Conservation (phyloP, 495 filamentous ascomycete species). For the Aspergillus homomorphus region DNA sequence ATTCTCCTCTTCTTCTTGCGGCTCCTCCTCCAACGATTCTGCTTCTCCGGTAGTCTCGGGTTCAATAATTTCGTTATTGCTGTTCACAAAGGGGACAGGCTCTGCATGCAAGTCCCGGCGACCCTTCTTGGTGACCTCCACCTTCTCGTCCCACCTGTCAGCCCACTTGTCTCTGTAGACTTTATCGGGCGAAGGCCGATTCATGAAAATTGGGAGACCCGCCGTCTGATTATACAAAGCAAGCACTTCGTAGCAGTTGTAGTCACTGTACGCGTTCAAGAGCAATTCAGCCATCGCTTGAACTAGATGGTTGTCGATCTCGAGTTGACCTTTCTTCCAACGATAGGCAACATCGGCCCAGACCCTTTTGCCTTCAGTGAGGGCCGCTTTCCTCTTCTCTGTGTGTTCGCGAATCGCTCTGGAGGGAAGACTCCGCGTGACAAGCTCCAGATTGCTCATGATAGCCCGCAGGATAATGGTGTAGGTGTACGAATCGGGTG, state of each 20-base stretch:
- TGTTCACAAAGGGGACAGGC: conserved; percentile 36
- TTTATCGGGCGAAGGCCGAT: conserved; percentile 17
- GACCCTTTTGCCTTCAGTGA: conserved; percentile 61
- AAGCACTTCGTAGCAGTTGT: conserved; percentile 66
- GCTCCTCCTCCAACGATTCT: conserved; percentile 9
- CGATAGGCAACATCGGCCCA: conserved; percentile 76
- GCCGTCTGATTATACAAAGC: conserved; percentile 74
- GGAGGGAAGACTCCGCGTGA: conserved; percentile 25
- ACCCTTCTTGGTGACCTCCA: neutral
- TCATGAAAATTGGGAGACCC: conserved; percentile 52
- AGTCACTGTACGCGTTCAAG: conserved; percentile 52
- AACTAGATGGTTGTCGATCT: conserved; percentile 70
- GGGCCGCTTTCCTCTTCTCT: conserved; percentile 29
- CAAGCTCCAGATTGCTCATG: conserved; percentile 30
- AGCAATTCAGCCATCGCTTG: conserved; percentile 74
- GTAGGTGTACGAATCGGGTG: conserved; percentile 70
- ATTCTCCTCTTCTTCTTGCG: conserved; percentile 29
- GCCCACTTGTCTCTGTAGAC: neutral
- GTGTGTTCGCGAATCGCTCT: conserved; percentile 36
- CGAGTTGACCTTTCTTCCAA: conserved; percentile 66
- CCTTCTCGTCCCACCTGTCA: neutral
- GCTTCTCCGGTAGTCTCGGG: conserved; percentile 11
- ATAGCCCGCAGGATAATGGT: conserved; percentile 78
- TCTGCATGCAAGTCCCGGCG: conserved; percentile 5
- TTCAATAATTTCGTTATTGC: conserved; percentile 15